Conservation (phyloP, 768 basidiomycete species). For the Lactarius hatsudake region DNA sequence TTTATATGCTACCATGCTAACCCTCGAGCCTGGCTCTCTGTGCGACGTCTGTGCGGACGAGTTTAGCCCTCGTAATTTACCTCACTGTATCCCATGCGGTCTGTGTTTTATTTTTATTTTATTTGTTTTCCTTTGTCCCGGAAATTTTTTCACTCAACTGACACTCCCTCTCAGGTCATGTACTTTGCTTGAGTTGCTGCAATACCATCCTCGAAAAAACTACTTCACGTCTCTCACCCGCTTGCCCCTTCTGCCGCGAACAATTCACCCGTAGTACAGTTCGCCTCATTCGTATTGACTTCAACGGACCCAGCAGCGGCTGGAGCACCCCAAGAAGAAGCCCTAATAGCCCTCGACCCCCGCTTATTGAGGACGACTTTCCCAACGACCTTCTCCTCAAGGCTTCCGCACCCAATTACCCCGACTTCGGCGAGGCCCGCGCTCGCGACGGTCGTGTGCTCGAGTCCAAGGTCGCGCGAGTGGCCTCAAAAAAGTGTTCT, state of each 20-base stretch:
- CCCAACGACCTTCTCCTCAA: conserved; percentile 36
- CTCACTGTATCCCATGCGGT: conserved; percentile 85
- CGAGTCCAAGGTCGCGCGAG: conserved; percentile 74
- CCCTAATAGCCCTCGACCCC: conserved; percentile 40
- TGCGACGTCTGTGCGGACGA: conserved; percentile 92
- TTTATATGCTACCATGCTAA: conserved; percentile 55
- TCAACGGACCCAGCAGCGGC: conserved; percentile 52
- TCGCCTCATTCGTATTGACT: conserved; percentile 80
- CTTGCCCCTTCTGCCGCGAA: conserved; percentile 85
- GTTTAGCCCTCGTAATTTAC: conserved; percentile 68
- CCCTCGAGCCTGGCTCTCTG: conserved; percentile 75
- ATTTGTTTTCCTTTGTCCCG: conserved; percentile 15
- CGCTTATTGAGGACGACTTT: conserved; percentile 46
- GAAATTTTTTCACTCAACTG: conserved; percentile 31
- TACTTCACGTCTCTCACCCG: conserved; percentile 61
- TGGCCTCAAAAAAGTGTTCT: conserved; percentile 82
- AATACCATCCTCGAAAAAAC: conserved; percentile 81
- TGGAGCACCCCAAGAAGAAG: conserved; percentile 63
- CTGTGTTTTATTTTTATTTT: conserved; percentile 34
- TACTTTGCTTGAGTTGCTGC: conserved; percentile 75
- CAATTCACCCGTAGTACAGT: conserved; percentile 61
- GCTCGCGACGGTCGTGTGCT: conserved; percentile 54
- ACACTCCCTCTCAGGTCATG: conserved; percentile 57
- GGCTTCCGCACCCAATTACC: conserved; percentile 31
- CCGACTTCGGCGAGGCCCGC: conserved; percentile 38